phyloP scores from a whole-genome alignment of 768 basidiomycete species.

The Russula virescens region DNA sequence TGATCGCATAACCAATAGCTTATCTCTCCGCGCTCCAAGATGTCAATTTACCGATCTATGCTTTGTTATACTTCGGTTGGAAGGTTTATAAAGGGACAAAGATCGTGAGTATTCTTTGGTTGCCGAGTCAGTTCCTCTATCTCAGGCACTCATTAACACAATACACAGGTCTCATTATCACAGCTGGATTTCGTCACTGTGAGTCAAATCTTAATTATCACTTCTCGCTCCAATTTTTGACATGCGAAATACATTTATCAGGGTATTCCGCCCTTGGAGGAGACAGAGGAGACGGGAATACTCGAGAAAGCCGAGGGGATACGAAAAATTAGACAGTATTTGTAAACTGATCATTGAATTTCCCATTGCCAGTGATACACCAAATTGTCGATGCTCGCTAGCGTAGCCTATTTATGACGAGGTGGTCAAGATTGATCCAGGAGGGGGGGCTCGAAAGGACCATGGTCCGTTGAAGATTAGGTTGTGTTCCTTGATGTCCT shows the following conservation, averaged over 20 bases:
- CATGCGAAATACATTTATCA: background rate
- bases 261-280: constrained; percentile 20
- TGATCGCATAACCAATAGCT: background rate
- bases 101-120: constrained; percentile 9
- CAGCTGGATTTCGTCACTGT: constrained; percentile 22
- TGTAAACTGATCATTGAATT: background rate
- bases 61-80: constrained; percentile 17
- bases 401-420: background rate
- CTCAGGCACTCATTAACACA: background rate
- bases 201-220: background rate
- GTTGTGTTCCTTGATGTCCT: no score
- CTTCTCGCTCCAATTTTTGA: background rate
- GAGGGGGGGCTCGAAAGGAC: no score
- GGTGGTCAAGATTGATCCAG: no score
- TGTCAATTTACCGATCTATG: constrained; percentile 21
- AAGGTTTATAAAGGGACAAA: constrained; percentile 23
- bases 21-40: constrained; percentile 1
- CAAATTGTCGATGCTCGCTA: background rate
- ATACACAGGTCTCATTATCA: background rate
- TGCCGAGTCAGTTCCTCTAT: background rate
- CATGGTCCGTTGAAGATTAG: no score
- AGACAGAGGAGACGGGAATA: constrained; percentile 19
- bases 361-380: background rate
- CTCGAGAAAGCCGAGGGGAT: constrained; percentile 3
- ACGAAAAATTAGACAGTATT: constrained; percentile 7